phyloP scores from a whole-genome alignment of 1,284 basidiomycete genomes.

The Peniophora sp. region DNA sequence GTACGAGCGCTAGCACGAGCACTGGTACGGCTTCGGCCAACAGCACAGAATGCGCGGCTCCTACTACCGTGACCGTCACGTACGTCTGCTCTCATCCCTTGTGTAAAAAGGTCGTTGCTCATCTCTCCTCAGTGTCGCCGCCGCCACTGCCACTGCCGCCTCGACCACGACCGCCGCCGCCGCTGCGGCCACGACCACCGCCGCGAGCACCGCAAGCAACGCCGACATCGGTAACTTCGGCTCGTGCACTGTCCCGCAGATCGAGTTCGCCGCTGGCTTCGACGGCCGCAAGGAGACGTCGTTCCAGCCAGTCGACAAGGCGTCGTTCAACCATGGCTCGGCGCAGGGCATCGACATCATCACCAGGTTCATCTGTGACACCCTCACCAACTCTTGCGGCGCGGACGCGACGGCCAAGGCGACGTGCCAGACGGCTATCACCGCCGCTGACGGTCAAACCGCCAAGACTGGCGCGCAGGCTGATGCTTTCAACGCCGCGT shows the following conservation, averaged over 20 bases:
- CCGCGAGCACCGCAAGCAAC: neutral
- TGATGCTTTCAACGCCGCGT: conserved; percentile 41
- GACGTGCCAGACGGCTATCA: conserved; percentile 33
- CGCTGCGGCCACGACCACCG: conserved; percentile 6
- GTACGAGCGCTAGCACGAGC: conserved; percentile 9
- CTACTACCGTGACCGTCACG: no score
- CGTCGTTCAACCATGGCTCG: conserved; percentile 41
- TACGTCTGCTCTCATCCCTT: no score
- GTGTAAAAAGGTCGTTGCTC: no score
- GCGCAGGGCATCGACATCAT: conserved; percentile 49
- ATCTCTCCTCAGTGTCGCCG: neutral
- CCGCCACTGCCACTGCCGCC: conserved; percentile 8
- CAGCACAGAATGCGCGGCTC: no score
- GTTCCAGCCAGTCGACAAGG: conserved; percentile 41
- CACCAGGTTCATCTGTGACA: conserved; percentile 46
- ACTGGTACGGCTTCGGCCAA: neutral
- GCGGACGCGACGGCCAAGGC: conserved; percentile 46
- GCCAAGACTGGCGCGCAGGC: conserved; percentile 43
- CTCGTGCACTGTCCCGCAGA: conserved; percentile 39
- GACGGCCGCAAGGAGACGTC: conserved; percentile 45
- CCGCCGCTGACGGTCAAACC: conserved; percentile 32
- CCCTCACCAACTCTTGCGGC: conserved; percentile 38
- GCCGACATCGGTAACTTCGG: conserved; percentile 31
- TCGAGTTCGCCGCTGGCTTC: conserved; percentile 44
- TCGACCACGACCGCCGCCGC: conserved; percentile 10